Conservation (phyloP, 768 basidiomycete species). For the Dictyophora rubrovolvata region DNA sequence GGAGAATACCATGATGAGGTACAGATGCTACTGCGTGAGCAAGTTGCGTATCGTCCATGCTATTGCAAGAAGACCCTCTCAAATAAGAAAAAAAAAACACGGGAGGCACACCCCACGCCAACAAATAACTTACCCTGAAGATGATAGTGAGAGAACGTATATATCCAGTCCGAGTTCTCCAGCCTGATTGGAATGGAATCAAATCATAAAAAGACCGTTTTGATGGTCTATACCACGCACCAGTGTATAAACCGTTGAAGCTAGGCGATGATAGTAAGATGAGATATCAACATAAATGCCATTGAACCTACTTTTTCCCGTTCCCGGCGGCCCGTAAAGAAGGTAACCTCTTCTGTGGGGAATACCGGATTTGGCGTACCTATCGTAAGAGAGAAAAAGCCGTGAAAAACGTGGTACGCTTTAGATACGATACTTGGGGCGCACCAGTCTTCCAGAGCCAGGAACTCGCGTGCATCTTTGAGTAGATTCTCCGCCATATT, state of each 20-base stretch:
- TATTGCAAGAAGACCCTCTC: slow-evolving; percentile 14
- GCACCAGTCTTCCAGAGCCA: slow-evolving; percentile 49
- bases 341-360: slow-evolving; percentile 49
- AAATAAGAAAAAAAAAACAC: too few relatives aligned
- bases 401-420: neutral
- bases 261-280: neutral
- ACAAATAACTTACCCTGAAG: slow-evolving; percentile 29
- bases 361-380: slow-evolving; percentile 36
- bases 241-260: slow-evolving; percentile 40
- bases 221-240: slow-evolving; percentile 18
- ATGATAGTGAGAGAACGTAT: slow-evolving; percentile 38
- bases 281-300: slow-evolving; percentile 16
- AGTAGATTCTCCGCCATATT: slow-evolving; percentile 38
- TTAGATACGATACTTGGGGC: neutral
- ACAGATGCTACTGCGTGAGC: slow-evolving; percentile 35
- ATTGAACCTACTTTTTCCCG: slow-evolving; percentile 39
- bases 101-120: neutral
- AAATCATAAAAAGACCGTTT: neutral
- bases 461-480: slow-evolving; percentile 42
- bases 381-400: neutral
- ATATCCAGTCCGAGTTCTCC: slow-evolving; percentile 19
- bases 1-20: slow-evolving; percentile 42
- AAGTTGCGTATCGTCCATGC: slow-evolving; percentile 41
- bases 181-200: slow-evolving; percentile 1
- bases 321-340: slow-evolving; percentile 50